Percentiles rank a stretch among this genome's conserved stretches.
phyloP scores from a whole-genome alignment of 2,329 filamentous ascomycete genomes.

The Trichoderma sp. region DNA sequence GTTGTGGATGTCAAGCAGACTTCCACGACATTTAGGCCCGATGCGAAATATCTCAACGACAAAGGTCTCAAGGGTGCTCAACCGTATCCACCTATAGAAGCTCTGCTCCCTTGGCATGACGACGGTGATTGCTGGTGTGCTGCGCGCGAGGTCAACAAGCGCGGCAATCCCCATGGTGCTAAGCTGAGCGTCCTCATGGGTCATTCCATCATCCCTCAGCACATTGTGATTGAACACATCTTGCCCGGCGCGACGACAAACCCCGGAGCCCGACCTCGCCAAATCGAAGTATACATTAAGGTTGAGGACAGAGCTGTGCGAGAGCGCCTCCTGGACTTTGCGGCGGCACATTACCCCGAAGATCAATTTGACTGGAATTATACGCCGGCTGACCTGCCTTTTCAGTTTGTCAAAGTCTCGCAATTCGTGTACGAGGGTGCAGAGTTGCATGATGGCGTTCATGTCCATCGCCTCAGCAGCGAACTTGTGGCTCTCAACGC shows the following conservation, averaged over 20 bases:
- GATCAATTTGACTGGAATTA: slow-evolving; percentile 39
- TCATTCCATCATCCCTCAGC: slow-evolving; percentile 63
- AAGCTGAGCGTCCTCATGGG: slow-evolving; percentile 67
- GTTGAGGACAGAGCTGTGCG: slow-evolving; percentile 53
- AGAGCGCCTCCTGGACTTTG: slow-evolving; percentile 49
- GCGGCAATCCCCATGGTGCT: slow-evolving; percentile 56
- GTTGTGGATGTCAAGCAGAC: slow-evolving; percentile 62
- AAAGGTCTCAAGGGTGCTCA: slow-evolving; percentile 33
- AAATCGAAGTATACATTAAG: slow-evolving; percentile 71
- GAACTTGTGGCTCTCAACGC: slow-evolving; percentile 54
- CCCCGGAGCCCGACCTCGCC: slow-evolving; percentile 63
- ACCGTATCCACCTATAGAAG: slow-evolving; percentile 51
- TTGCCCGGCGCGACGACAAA: slow-evolving; percentile 63
- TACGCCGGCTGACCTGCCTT: slow-evolving; percentile 35
- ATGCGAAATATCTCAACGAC: slow-evolving; percentile 30
- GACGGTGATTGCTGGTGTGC: slow-evolving; percentile 89
- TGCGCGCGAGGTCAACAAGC: slow-evolving; percentile 46
- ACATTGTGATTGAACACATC: slow-evolving; percentile 75
- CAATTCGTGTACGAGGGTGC: slow-evolving; percentile 58
- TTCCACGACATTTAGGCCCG: slow-evolving; percentile 59
- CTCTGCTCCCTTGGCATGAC: slow-evolving; percentile 72
- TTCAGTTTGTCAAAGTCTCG: slow-evolving; percentile 60
- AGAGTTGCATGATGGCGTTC: slow-evolving; percentile 49
- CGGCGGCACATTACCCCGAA: slow-evolving; percentile 47
- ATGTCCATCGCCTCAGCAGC: slow-evolving; percentile 58